Evolutionary conservation across 2,329 filamentous ascomycete species (phyloP).

Genomic region (Verticillium dahliae): DNA sequence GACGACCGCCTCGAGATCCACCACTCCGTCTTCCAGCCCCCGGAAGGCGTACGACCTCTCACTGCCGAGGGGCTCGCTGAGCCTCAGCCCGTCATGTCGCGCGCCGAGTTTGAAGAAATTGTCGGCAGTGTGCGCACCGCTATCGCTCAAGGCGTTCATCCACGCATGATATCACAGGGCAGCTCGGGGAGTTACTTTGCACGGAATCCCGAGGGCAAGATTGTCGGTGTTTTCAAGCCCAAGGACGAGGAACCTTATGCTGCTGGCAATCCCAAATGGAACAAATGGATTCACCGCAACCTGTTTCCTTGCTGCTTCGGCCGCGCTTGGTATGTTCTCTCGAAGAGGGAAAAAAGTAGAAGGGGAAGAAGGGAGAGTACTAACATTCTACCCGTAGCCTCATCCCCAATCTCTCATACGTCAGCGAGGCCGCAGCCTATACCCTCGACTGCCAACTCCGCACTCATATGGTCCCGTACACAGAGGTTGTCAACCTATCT

Average conservation of each 20-base stretch:
- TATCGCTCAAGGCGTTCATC: constrained; percentile 86
- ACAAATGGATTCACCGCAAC: constrained; percentile 98
- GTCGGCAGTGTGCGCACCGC: constrained; percentile 86
- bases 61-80: constrained; percentile 68
- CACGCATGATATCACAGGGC: constrained; percentile 92
- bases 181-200: constrained; percentile 99
- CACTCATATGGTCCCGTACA: constrained; percentile 92
- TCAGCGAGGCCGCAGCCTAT: constrained; percentile 95
- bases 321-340: constrained; percentile 61
- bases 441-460: constrained; percentile 85
- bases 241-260: constrained; percentile 99
- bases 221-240: constrained; percentile 96
- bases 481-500: constrained; percentile 86
- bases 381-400: constrained; percentile 41
- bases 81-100: constrained; percentile 62
- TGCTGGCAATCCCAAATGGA: constrained; percentile 96
- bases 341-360: neutral
- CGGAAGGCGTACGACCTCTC: constrained; percentile 76
- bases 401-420: constrained; percentile 95
- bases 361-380: neutral
- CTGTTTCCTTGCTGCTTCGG: constrained; percentile 97
- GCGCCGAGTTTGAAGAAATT: constrained; percentile 76
- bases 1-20: constrained; percentile 92
- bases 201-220: constrained; percentile 81
- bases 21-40: constrained; percentile 92